These are phyloP conservation scores for Candolleomyces eurysporus DNA, from an alignment of 768 basidiomycete species.

Conservation along the genomic window DNA sequence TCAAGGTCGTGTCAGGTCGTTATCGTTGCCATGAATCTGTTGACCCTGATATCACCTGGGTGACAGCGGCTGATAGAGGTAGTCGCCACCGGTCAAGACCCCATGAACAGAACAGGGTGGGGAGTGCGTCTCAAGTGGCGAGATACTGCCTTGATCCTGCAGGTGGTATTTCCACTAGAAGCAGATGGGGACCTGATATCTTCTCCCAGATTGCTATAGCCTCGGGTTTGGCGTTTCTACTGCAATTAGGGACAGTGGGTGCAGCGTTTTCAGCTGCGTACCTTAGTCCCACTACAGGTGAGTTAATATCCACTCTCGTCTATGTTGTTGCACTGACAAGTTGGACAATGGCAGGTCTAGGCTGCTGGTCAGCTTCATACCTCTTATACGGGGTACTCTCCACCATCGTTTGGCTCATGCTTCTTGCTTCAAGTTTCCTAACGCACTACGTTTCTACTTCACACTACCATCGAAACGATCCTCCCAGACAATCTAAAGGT, in stretches of 20 bases:
- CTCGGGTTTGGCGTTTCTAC: conserved; percentile 13
- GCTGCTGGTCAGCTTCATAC: conserved; percentile 23
- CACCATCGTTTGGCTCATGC: conserved; percentile 29
- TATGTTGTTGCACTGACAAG: neutral
- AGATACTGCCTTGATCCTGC: no score
- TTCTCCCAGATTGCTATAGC: conserved; percentile 12
- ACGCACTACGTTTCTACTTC: no score
- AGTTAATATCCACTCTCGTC: neutral
- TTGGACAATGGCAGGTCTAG: no score
- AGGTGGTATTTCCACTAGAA: no score
- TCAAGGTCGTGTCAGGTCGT: no score
- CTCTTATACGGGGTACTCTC: conserved; percentile 28
- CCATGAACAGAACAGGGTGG: neutral
- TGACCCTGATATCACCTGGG: neutral
- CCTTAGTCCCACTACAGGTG: conserved; percentile 21
- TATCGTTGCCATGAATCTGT: conserved; percentile 9
- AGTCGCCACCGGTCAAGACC: neutral
- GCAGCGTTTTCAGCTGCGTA: conserved; percentile 19
- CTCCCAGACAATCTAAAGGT: no score
- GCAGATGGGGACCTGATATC: no score
- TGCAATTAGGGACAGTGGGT: conserved; percentile 25
- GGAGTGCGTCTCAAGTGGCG: no score
- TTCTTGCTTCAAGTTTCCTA: no score
- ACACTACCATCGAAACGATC: no score
- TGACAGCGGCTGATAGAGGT: neutral